Percentiles rank a stretch among this genome's conserved stretches.
Evolutionary conservation across 2,329 filamentous ascomycete genomes (phyloP).

Genomic region (Periconia sp.): DNA sequence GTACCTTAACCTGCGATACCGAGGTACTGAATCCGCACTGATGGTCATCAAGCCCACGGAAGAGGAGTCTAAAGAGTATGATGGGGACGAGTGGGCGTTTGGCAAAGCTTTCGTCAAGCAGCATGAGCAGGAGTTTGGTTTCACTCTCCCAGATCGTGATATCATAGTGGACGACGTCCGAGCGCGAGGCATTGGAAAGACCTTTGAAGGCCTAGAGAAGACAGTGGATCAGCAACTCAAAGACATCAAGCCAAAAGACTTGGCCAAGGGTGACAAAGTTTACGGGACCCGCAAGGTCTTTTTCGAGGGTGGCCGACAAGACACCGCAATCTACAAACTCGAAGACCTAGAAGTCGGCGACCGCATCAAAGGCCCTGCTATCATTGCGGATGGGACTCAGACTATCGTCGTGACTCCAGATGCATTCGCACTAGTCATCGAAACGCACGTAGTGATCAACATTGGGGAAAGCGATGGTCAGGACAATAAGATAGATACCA

Average conservation of each 20-base stretch:
- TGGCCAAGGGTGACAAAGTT: conserved; percentile 64
- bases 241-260: conserved; percentile 65
- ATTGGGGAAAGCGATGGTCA: conserved; percentile 65
- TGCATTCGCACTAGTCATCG: conserved; percentile 76
- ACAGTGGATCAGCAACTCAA: conserved; percentile 85
- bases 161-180: conserved; percentile 91
- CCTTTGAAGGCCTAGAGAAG: conserved; percentile 78
- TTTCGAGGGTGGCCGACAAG: conserved; percentile 78
- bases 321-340: conserved; percentile 84
- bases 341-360: conserved; percentile 75
- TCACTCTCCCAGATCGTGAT: conserved; percentile 82
- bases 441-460: conserved; percentile 90
- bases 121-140: conserved; percentile 92
- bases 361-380: conserved; percentile 77
- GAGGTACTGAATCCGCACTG: conserved; percentile 86
- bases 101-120: conserved; percentile 84
- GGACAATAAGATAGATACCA: conserved; percentile 56
- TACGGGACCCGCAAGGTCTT: conserved; percentile 76
- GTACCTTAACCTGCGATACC: conserved; percentile 92
- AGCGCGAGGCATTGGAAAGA: conserved; percentile 87
- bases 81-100: conserved; percentile 78
- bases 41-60: conserved; percentile 81
- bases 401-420: conserved; percentile 89
- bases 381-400: conserved; percentile 86
- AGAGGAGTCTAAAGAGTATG: conserved; percentile 65